phyloP scores from a whole-genome alignment of 2,329 filamentous ascomycete species.

The Ilyonectria mors-panacis region DNA sequence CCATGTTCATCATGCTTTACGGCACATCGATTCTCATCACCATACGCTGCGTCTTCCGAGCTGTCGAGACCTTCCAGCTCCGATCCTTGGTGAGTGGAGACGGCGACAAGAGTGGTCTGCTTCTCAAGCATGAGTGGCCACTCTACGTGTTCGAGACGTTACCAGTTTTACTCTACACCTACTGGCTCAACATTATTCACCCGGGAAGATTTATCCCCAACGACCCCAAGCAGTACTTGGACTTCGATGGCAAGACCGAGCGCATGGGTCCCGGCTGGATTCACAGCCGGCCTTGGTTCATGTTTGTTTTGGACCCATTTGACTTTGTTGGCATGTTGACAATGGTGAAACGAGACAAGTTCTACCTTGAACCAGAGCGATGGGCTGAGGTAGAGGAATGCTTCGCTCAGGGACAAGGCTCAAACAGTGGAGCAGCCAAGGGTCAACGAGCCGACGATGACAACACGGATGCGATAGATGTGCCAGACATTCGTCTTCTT shows the following conservation, averaged over 20 bases:
- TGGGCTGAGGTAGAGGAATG: constrained; percentile 39
- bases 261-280: constrained; percentile 47
- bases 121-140: constrained; percentile 61
- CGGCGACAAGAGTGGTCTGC: constrained; percentile 39
- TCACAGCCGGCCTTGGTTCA: constrained; percentile 40
- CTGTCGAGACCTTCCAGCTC: constrained; percentile 44
- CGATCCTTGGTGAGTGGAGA: constrained; percentile 29
- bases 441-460: background rate
- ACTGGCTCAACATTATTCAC: constrained; percentile 59
- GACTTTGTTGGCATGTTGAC: constrained; percentile 44
- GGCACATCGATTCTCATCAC: constrained; percentile 46
- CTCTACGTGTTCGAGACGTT: constrained; percentile 63
- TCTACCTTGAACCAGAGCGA: constrained; percentile 39
- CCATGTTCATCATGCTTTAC: constrained; percentile 46
- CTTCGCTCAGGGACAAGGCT: constrained; percentile 44
- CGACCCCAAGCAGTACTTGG: constrained; percentile 57
- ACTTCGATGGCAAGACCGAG: constrained; percentile 56
- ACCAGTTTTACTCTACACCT: constrained; percentile 60
- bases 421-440: constrained; percentile 18
- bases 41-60: constrained; percentile 45
- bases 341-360: constrained; percentile 43
- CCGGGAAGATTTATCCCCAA: constrained; percentile 59
- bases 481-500: background rate
- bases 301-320: constrained; percentile 40
- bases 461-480: background rate